These are phyloP conservation scores for Fusarium sp. DNA, from an alignment of 2,329 filamentous ascomycete species.

Conservation along the genomic window DNA sequence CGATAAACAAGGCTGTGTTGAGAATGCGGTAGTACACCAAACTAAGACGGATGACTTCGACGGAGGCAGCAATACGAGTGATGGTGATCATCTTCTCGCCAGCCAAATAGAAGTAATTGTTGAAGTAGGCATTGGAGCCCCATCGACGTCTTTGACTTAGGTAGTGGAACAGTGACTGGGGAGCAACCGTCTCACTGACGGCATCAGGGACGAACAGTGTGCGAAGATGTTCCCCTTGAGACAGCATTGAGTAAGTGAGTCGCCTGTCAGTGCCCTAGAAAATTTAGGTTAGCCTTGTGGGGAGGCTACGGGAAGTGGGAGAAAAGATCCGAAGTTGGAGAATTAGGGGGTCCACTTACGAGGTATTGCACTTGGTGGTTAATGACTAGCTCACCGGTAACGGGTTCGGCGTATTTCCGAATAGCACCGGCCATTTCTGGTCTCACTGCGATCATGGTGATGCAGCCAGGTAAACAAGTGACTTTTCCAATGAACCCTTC, in stretches of 20 bases:
- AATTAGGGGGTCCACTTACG: not conserved
- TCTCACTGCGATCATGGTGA: conserved; percentile 36
- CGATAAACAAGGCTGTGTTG: conserved; percentile 46
- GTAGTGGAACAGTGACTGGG: conserved; percentile 47
- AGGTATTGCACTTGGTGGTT: conserved; percentile 39
- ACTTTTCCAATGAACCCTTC: conserved; percentile 32
- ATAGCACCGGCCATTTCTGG: conserved; percentile 38
- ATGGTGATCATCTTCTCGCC: conserved; percentile 52
- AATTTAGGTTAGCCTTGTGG: not conserved
- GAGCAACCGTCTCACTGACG: conserved; percentile 48
- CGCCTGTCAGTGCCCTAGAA: conserved; percentile 32
- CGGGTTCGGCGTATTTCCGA: conserved; percentile 32
- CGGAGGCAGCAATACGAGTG: conserved; percentile 44
- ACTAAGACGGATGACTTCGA: conserved; percentile 46
- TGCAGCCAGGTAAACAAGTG: conserved; percentile 34
- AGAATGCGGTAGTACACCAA: conserved; percentile 49
- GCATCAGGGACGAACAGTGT: conserved; percentile 48
- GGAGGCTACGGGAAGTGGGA: not conserved
- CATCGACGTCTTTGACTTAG: conserved; percentile 47
- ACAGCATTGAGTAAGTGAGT: conserved; percentile 38
- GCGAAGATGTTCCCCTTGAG: conserved; percentile 29
- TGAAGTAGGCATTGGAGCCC: conserved; percentile 50
- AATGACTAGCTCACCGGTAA: conserved; percentile 30
- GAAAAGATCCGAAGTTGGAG: not conserved
- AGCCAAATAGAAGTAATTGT: conserved; percentile 48